Percentiles rank a stretch among this genome's conserved stretches.
phyloP scores from a whole-genome alignment of 768 basidiomycete species.

The Boletus tomentosulus region DNA sequence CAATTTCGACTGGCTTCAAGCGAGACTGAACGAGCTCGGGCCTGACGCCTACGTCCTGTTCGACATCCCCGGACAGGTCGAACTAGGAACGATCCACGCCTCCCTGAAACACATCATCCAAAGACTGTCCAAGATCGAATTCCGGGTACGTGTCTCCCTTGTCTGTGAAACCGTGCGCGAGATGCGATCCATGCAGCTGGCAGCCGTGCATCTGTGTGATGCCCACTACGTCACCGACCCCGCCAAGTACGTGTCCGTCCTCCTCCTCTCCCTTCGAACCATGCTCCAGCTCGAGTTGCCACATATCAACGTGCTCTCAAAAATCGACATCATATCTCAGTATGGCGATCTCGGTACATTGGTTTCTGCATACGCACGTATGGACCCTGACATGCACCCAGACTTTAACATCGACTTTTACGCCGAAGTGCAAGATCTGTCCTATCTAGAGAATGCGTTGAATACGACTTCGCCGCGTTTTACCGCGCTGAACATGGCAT shows the following conservation, averaged over 20 bases:
- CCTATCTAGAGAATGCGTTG: constrained; percentile 77
- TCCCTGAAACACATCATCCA: constrained; percentile 78
- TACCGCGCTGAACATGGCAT: constrained; percentile 77
- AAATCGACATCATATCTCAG: constrained; percentile 84
- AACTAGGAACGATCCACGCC: constrained; percentile 93
- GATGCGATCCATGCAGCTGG: constrained; percentile 51
- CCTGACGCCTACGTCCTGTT: constrained; percentile 85
- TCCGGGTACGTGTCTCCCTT: constrained; percentile 64
- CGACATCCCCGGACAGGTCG: constrained; percentile 96
- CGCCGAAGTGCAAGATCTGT: constrained; percentile 95
- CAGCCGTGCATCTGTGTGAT: constrained; percentile 93
- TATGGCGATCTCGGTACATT: constrained; percentile 86
- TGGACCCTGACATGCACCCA: constrained; percentile 29
- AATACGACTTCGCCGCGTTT: constrained; percentile 64
- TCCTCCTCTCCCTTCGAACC: constrained; percentile 86
- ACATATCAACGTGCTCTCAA: constrained; percentile 95
- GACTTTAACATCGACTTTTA: constrained; percentile 98
- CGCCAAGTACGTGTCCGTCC: constrained; percentile 88
- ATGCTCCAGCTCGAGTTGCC: constrained; percentile 99
- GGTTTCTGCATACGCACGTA: neutral
- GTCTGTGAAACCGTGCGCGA: neutral
- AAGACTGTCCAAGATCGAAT: constrained; percentile 67
- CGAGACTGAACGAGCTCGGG: constrained; percentile 57
- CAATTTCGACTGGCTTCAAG: constrained; percentile 90
- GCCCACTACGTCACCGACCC: constrained; percentile 97